phyloP scores from a whole-genome alignment of 257 asterid genomes.

The Parsonsia alboflavescens region DNA sequence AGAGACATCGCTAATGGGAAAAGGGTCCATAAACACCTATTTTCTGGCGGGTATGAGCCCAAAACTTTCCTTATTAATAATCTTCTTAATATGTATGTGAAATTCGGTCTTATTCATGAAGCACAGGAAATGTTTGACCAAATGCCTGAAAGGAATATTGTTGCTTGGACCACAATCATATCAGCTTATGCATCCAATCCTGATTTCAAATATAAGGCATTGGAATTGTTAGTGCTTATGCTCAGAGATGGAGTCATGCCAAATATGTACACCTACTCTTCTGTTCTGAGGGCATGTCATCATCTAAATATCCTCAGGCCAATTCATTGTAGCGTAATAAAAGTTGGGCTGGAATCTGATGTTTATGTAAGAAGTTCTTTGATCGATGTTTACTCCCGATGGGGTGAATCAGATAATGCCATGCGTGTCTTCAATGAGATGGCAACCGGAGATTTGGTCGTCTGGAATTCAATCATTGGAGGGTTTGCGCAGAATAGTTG shows the following conservation, averaged over 20 bases:
- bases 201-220: constrained; percentile 39
- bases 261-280: constrained; percentile 83
- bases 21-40: constrained; percentile 55
- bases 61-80: constrained; percentile 66
- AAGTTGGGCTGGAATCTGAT: constrained; percentile 81
- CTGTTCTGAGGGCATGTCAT: constrained; percentile 80
- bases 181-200: constrained; percentile 52
- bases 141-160: constrained; percentile 60
- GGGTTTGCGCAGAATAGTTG: constrained; percentile 89
- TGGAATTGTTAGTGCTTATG: constrained; percentile 63
- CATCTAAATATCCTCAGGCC: constrained; percentile 39
- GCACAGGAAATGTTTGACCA: constrained; percentile 62
- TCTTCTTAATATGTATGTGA: constrained; percentile 73
- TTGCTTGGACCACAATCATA: constrained; percentile 80
- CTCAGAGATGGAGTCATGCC: constrained; percentile 73
- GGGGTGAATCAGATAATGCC: constrained; percentile 50
- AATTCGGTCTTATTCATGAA: constrained; percentile 56
- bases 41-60: constrained; percentile 69
- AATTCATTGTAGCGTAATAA: constrained; percentile 62
- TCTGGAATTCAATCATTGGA: constrained; percentile 85
- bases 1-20: constrained; percentile 57
- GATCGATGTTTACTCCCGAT: constrained; percentile 62
- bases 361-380: constrained; percentile 84
- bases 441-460: constrained; percentile 63
- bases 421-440: constrained; percentile 56